phyloP scores from a whole-genome alignment of 1,284 basidiomycete species.

The Microbotryum lychnidis-dioicae region DNA sequence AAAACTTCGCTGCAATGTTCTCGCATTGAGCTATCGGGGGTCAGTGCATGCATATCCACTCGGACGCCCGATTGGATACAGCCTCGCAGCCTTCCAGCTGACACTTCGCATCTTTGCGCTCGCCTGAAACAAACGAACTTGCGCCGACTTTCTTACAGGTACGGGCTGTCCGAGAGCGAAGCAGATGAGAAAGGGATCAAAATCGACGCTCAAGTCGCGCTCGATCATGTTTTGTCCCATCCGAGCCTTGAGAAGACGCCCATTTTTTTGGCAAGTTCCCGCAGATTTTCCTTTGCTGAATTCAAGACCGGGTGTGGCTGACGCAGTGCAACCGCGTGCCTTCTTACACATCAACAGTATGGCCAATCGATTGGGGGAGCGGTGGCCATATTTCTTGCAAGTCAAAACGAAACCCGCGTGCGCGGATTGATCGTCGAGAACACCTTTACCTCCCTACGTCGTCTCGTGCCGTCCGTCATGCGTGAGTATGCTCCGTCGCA shows the following conservation, averaged over 20 bases:
- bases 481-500: too few species aligned
- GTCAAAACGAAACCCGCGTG: conserved; percentile 59
- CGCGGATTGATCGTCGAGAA: conserved; percentile 82
- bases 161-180: conserved; percentile 56
- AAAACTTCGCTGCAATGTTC: conserved; percentile 75
- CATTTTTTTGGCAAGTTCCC: conserved; percentile 47
- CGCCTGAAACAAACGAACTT: background rate
- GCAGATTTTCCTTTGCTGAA: too few species aligned
- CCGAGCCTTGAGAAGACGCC: conserved; percentile 58
- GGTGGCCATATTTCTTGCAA: conserved; percentile 79
- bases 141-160: conserved; percentile 23
- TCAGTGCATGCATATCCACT: conserved; percentile 37
- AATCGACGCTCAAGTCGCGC: conserved; percentile 38
- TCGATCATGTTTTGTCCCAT: conserved; percentile 68
- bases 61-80: background rate
- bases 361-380: conserved; percentile 97
- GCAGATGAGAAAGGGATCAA: conserved; percentile 68
- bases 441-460: conserved; percentile 67
- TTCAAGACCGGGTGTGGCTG: background rate
- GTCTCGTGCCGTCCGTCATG: conserved; percentile 2
- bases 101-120: background rate
- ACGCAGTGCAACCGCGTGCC: conserved; percentile 41
- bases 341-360: conserved; percentile 48
- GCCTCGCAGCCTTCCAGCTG: background rate
- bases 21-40: conserved; percentile 84